Evolutionary conservation across 495 filamentous ascomycete species (phyloP).

Genomic region (Amniculicola lignicola): DNA sequence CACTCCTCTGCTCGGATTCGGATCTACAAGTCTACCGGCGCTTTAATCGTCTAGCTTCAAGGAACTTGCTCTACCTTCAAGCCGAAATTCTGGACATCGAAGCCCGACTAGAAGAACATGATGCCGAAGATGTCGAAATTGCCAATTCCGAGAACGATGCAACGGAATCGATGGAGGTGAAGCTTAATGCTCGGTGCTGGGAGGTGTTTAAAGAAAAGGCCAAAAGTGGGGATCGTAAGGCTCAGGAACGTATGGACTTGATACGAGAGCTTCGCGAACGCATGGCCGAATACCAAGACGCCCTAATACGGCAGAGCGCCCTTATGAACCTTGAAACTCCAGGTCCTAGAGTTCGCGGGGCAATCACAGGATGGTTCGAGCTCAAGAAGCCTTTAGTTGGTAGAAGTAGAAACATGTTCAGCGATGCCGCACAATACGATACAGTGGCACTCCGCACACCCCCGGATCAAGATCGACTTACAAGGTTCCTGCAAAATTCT

Average conservation of each 20-base stretch:
- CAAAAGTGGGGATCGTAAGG: constrained; percentile 7
- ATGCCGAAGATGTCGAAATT: constrained; percentile 21
- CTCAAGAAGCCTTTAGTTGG: constrained; percentile 19
- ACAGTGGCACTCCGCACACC: constrained; percentile 11
- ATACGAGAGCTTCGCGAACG: constrained; percentile 14
- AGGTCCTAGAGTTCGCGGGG: constrained; percentile 3
- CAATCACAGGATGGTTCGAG: constrained; percentile 15
- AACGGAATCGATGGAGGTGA: constrained; percentile 13
- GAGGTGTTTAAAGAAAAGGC: constrained; percentile 19
- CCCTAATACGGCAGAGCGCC: constrained; percentile 19
- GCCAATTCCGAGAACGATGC: constrained; percentile 5
- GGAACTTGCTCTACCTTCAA: constrained; percentile 31
- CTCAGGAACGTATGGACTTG: constrained; percentile 13
- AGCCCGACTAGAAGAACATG: constrained; percentile 11
- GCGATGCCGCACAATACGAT: constrained; percentile 9
- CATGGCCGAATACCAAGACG: constrained; percentile 24
- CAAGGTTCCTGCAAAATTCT: constrained; percentile 17
- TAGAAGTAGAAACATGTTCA: constrained; percentile 13
- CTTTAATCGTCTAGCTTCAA: constrained; percentile 19
- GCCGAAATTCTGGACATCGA: constrained; percentile 27
- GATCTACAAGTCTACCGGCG: constrained; percentile 25
- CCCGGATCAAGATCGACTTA: constrained; percentile 19
- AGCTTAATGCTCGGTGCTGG: constrained; percentile 16
- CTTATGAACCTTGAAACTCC: constrained; percentile 20
- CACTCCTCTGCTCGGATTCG: constrained; percentile 14